Evolutionary conservation across 495 filamentous ascomycete species (phyloP).

Genomic region (Neurospora pannonica): DNA sequence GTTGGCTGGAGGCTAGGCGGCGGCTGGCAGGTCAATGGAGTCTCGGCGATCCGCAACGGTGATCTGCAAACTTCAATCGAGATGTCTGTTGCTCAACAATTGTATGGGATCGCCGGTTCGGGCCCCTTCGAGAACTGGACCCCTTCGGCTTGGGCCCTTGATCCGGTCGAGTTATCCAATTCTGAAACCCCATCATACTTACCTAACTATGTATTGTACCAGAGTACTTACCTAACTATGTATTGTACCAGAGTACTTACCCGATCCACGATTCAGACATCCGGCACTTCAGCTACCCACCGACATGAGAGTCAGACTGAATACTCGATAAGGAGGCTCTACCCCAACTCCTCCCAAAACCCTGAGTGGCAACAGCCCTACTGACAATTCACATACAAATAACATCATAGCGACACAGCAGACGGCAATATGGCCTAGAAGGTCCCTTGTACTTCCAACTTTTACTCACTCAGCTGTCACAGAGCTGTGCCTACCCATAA

Average conservation of each 20-base stretch:
- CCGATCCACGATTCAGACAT: background rate
- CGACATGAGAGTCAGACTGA: background rate
- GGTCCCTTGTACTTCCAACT: background rate
- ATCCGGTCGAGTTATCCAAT: background rate
- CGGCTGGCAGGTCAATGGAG: background rate
- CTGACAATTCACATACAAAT: background rate
- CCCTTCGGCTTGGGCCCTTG: background rate
- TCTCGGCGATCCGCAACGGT: background rate
- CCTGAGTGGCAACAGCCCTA: background rate
- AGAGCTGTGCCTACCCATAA: background rate
- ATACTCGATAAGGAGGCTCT: background rate
- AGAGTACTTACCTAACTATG: background rate
- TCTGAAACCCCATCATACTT: background rate
- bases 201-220: background rate
- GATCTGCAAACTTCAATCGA: background rate
- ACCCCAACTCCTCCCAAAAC: background rate
- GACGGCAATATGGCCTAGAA: background rate
- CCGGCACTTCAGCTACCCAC: background rate
- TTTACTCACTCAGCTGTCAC: background rate
- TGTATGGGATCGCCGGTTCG: background rate
- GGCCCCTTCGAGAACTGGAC: background rate
- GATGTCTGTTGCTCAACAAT: background rate
- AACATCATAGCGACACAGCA: background rate
- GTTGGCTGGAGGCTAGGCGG: background rate
- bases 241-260: background rate